Conservation (phyloP, 2,329 filamentous ascomycete species). For the Setomelanomma holmii region DNA sequence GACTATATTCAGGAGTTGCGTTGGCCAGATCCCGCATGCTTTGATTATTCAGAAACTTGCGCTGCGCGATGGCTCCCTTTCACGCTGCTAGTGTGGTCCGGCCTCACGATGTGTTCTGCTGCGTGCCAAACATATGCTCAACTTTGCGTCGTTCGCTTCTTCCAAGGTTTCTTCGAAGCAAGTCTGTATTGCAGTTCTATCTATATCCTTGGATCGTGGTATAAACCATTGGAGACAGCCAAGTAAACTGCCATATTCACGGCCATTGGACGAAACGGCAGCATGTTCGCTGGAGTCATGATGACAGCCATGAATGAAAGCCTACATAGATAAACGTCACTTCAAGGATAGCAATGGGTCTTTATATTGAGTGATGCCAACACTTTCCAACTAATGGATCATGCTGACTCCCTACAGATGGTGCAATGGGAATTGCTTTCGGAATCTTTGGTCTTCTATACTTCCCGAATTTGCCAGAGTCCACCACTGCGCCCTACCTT, state of each 20-base stretch:
- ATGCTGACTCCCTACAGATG: conserved; percentile 25
- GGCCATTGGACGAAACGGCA: conserved; percentile 37
- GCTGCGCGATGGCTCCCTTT: conserved; percentile 38
- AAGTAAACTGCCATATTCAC: conserved; percentile 42
- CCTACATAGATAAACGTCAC: conserved; percentile 25
- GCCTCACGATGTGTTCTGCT: conserved; percentile 37
- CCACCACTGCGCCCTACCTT: conserved; percentile 28
- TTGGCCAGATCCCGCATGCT: conserved; percentile 39
- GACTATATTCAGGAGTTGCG: conserved; percentile 23
- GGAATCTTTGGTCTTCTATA: conserved; percentile 36
- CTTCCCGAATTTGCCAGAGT: conserved; percentile 38
- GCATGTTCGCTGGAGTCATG: conserved; percentile 42
- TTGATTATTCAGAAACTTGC: conserved; percentile 37
- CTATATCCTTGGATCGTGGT: conserved; percentile 40
- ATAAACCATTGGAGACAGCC: conserved; percentile 37
- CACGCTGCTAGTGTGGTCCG: conserved; percentile 37
- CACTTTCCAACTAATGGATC: accelerated
- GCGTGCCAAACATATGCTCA: conserved; percentile 36
- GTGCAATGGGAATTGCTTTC: conserved; percentile 38
- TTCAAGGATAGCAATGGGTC: conserved; percentile 40
- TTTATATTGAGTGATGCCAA: conserved; percentile 36
- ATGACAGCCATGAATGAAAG: conserved; percentile 42
- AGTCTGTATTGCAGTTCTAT: conserved; percentile 40
- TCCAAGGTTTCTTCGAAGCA: conserved; percentile 37
- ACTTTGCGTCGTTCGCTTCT: conserved; percentile 33